These are phyloP conservation scores for Fusarium denticulatum DNA, from an alignment of 2,329 filamentous ascomycete species.

Conservation along the genomic window DNA sequence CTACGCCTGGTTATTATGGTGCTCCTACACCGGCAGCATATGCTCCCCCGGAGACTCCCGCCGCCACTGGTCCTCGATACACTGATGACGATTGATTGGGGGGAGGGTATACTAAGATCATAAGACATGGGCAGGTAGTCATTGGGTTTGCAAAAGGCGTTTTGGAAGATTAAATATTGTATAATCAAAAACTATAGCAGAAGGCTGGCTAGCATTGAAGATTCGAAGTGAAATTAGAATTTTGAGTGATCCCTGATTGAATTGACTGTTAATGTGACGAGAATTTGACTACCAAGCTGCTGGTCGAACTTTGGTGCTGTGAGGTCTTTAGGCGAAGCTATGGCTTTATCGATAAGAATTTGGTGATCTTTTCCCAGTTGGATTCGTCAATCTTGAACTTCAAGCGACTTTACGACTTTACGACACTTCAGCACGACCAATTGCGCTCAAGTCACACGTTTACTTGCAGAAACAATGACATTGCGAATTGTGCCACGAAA, in stretches of 20 bases:
- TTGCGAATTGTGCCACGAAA: background rate
- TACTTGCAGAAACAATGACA: slow-evolving; percentile 3
- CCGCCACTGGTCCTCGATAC: slow-evolving; percentile 66
- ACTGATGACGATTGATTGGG: slow-evolving; percentile 58
- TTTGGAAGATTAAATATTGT: slow-evolving; percentile 30
- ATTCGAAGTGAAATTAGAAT: background rate
- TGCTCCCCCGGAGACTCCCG: slow-evolving; percentile 67
- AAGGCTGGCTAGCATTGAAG: background rate
- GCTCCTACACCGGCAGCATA: slow-evolving; percentile 74
- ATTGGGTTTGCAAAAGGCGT: slow-evolving; percentile 29
- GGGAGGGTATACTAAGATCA: background rate
- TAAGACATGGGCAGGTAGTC: slow-evolving; percentile 1
- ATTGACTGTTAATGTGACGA: background rate
- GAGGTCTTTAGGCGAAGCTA: background rate
- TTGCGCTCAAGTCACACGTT: background rate
- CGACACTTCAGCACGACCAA: background rate
- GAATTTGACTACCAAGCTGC: background rate
- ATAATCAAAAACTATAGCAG: slow-evolving; percentile 28
- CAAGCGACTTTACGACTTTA: background rate
- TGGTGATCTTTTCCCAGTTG: slow-evolving; percentile 9
- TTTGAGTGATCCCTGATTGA: background rate
- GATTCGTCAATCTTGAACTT: background rate
- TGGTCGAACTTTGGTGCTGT: background rate
- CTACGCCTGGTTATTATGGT: slow-evolving; percentile 72
- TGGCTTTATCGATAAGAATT: slow-evolving; percentile 35